These are phyloP conservation scores for Trichoderma cornu-damae DNA, from an alignment of 2,329 filamentous ascomycete genomes.

Conservation along the genomic window DNA sequence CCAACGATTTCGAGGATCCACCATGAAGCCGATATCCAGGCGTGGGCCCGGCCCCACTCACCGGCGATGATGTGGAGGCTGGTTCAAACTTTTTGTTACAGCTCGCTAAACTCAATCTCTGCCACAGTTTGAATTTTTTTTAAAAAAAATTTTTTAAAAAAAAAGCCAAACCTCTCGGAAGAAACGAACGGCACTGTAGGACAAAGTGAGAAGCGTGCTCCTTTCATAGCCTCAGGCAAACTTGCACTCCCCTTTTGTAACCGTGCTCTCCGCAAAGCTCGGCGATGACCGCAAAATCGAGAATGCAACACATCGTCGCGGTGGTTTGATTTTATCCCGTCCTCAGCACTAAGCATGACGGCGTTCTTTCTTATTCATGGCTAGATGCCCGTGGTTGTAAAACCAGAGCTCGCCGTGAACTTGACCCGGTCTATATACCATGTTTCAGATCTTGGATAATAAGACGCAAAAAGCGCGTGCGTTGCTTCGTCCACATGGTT, in stretches of 20 bases:
- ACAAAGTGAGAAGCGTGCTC: no score
- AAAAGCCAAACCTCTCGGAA: no score
- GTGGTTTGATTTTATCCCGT: neutral
- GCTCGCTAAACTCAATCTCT: neutral
- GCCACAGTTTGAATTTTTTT: no score
- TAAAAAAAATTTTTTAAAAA: no score
- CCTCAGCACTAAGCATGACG: neutral
- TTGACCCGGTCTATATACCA: neutral
- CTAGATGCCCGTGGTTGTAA: neutral
- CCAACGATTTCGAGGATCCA: conserved; percentile 4
- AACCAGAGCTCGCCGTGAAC: neutral
- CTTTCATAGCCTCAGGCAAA: no score
- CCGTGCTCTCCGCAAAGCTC: neutral
- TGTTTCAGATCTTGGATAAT: neutral
- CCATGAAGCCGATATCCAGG: neutral
- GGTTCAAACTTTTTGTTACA: neutral
- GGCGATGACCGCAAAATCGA: neutral
- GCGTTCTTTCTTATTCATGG: neutral
- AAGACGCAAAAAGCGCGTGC: neutral
- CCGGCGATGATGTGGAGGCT: conserved; percentile 4
- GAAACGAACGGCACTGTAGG: neutral
- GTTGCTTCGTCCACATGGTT: neutral
- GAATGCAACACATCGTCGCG: neutral
- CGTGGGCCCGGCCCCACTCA: conserved; percentile 12
- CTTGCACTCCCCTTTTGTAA: neutral